Evolutionary conservation across 139 green algal genomes (phyloP), one percentile per base, ranked within the genome.

Genomic region (Coelastrella sp.): DNA sequence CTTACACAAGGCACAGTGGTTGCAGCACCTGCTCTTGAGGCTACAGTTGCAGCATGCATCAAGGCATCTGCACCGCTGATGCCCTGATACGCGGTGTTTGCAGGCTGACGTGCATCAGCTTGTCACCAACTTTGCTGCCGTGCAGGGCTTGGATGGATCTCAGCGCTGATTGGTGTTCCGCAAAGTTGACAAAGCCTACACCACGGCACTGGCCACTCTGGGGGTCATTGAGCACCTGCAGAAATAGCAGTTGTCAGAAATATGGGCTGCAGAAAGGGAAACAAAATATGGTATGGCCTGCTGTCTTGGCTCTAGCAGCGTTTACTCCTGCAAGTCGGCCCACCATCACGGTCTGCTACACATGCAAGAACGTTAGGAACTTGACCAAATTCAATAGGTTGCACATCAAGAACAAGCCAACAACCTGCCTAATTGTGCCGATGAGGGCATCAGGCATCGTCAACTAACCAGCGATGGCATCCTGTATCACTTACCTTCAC

Each of bases 401-500:
- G 35, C 35, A 3, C 35, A 49, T 49, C 1, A 49, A 49, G 3
- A 49, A 49, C 35, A 49, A 49, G 35, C 35, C 35, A 3, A 49
- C 35, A 49, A 49, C 35, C 35, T 49, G 35, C 3, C 35, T 49
- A 49, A 5, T 49, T 49, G 35, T 49, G 35, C 49, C 79, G 66
- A 85, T 72, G 22, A 27, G 7, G 19, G 27, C 79, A 35, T 63
- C 65, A 76, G 20, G 24, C 73, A 24, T 25, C 17, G 4, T 25
- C 12, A 80, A n/a, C 10, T 58, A 22, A 25, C 14, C 57, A 87
- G 81, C 1, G 27, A 24, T 19, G 17, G 14, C 56, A 27, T 35
- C 27, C 58, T 60, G 17, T 0, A 22, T 95, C 87, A 49, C 35
- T 49, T 76, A 76, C 68, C 75, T 94, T 94, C 63, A 96, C 95